phyloP scores from a whole-genome alignment of 331 rosid genomes.

The Arachis monticola region DNA sequence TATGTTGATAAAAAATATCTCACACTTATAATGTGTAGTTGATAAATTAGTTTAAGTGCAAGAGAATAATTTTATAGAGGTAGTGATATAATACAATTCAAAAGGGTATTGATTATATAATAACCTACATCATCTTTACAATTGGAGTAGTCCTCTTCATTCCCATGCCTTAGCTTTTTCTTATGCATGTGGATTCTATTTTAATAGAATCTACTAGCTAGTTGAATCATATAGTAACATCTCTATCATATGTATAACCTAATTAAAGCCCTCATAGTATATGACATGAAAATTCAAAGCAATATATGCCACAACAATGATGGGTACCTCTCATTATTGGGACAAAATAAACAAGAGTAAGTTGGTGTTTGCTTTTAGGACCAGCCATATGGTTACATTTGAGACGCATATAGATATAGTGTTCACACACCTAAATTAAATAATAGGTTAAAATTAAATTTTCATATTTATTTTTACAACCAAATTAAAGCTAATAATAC shows the following conservation, averaged over 20 bases:
- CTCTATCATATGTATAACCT: no score
- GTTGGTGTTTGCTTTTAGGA: not conserved
- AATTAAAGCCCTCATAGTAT: no score
- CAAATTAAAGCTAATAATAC: no score
- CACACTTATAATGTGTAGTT: no score
- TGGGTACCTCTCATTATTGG: not conserved
- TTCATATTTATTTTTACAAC: no score
- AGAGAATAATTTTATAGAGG: slow-evolving; percentile 36
- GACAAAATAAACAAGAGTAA: not conserved
- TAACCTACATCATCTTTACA: slow-evolving; percentile 21
- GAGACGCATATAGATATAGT: not conserved
- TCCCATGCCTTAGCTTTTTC: not conserved
- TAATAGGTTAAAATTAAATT: no score
- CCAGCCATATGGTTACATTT: slow-evolving; percentile 12
- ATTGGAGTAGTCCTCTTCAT: slow-evolving; percentile 21
- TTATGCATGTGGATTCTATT: slow-evolving; percentile 20
- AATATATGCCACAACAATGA: slow-evolving; percentile 25
- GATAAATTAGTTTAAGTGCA: slow-evolving; percentile 37
- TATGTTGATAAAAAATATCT: no score
- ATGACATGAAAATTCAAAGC: slow-evolving; percentile 32
- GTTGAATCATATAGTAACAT: slow-evolving; percentile 13
- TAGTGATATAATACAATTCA: slow-evolving; percentile 16
- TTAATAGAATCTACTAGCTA: slow-evolving; percentile 40
- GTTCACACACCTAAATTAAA: no score
- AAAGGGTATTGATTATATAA: not conserved